Evolutionary conservation across 768 basidiomycete genomes (phyloP), one percentile per base, ranked within the genome.

Genomic region (Chlorophyllum brunneum): DNA sequence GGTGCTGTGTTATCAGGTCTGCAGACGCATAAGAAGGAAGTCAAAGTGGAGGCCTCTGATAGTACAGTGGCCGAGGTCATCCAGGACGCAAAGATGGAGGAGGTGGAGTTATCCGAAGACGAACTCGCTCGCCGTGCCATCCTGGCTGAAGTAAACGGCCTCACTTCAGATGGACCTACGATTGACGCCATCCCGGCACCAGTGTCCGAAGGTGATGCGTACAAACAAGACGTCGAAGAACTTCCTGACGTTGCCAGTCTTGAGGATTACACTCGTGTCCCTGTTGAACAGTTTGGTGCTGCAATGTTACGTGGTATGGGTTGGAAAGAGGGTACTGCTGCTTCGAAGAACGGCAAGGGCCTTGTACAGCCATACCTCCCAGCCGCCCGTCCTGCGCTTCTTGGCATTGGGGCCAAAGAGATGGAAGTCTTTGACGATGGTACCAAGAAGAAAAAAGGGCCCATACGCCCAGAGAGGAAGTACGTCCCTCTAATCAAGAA

Each of bases 261-360:
- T 15, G 85, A 89, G 0, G 95, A 95, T 66, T 99, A 98, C 63
- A 81, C 82, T 30, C 86, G 92, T 16, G 82, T 98, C 0, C 97
- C 97, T 0, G 85, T 99, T 13, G 85, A 88, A 4, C 87, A 91
- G 51, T 99, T 98, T 58, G 95, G 97, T 5, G 85, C 88, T 4
- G 97, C 97, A 5, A 79, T 98, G 59, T 75, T 97, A 3, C 80
- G 94, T 39, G 95, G 95, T 0, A 98, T 98, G 97, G 95, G 95
- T 2, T 98, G 93, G 93, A 89, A 89, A 55, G 84, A 88, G 30
- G 88, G 89, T 0, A 79, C 79, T 3, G 82, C 85, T 3, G 90
- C 89, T 2, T 76, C 83, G 20, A 83, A 79, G 31, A 73, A 79
- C 7, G 77, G 82, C 13, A 77, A 80, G 54, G 88, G 83, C 2